A percentile compares a stretch with the other conserved stretches of the same genome.
Evolutionary conservation across 148 eudicot species (phyloP).

Genomic region (Suaeda aralocaspica): DNA sequence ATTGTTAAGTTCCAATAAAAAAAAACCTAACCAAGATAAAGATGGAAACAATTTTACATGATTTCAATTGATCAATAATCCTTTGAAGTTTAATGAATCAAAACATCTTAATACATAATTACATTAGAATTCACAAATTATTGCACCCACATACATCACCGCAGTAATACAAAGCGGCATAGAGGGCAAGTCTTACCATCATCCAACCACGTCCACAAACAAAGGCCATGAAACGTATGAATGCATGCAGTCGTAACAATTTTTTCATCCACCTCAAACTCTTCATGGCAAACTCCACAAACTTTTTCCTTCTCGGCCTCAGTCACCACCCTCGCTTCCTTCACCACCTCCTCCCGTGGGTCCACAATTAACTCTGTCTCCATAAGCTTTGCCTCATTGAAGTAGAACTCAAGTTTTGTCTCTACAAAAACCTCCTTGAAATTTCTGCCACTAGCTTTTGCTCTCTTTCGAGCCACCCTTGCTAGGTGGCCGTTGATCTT

Average conservation of each 20-base stretch:
- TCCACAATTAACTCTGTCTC: not conserved
- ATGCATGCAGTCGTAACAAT: not conserved
- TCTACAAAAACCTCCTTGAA: not conserved
- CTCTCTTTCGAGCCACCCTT: not conserved
- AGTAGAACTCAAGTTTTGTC: not conserved
- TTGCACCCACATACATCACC: no score
- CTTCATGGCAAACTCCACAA: slow-evolving; percentile 12
- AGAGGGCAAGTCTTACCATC: slow-evolving; percentile 12
- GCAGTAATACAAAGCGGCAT: not conserved
- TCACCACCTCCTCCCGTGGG: not conserved
- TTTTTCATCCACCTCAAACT: slow-evolving; percentile 5
- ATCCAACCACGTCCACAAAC: slow-evolving; percentile 10
- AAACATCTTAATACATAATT: no score
- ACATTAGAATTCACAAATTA: no score
- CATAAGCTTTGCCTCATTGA: not conserved
- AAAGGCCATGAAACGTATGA: slow-evolving; percentile 20
- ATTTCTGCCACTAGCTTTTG: not conserved
- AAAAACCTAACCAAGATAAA: no score
- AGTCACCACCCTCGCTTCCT: not conserved
- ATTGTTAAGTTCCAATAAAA: no score
- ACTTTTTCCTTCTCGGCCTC: not conserved
- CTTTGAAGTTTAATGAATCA: no score
- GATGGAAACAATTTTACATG: no score
- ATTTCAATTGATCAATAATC: no score
- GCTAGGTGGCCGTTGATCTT: not conserved